These are phyloP conservation scores for Cladosporium sp. DNA, from an alignment of 2,329 filamentous ascomycete species.

Conservation along the genomic window DNA sequence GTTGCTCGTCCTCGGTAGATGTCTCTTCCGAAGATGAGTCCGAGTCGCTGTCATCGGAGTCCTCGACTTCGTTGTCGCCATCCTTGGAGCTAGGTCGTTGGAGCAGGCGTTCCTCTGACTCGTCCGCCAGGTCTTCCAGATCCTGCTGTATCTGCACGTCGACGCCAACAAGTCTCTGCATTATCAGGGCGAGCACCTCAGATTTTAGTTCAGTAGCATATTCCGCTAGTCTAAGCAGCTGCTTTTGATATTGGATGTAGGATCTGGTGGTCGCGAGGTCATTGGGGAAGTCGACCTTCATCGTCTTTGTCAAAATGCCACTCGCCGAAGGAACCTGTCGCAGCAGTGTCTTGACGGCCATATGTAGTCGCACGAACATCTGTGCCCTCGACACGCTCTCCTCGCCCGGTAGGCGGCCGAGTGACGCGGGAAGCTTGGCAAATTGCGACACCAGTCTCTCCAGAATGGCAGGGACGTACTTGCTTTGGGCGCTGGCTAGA, in stretches of 20 bases:
- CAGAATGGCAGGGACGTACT: constrained; percentile 72
- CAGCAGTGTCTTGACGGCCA: constrained; percentile 72
- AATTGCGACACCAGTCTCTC: constrained; percentile 81
- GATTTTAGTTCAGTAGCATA: constrained; percentile 77
- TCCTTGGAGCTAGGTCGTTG: constrained; percentile 50
- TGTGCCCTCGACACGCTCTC: constrained; percentile 60
- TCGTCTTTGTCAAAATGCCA: constrained; percentile 61
- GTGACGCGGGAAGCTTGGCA: constrained; percentile 57
- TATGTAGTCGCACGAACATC: constrained; percentile 74
- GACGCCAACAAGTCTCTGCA: constrained; percentile 85
- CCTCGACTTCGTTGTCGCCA: constrained; percentile 51
- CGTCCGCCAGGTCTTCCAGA: constrained; percentile 88
- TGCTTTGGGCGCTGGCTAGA: constrained; percentile 79
- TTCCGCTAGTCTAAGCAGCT: constrained; percentile 72
- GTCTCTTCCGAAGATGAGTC: constrained; percentile 63
- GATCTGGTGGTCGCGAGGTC: constrained; percentile 67
- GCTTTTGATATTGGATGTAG: constrained; percentile 87
- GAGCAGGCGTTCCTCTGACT: constrained; percentile 74
- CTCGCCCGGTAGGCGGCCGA: constrained; percentile 56
- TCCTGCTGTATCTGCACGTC: constrained; percentile 95
- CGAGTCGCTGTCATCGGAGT: constrained; percentile 65
- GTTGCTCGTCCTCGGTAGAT: constrained; percentile 56
- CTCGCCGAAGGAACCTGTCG: constrained; percentile 79
- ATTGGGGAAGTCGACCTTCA: constrained; percentile 37
- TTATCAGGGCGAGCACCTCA: constrained; percentile 79